Conservation (phyloP, 2,329 filamentous ascomycete genomes). For the Sarocladium kiliense region DNA sequence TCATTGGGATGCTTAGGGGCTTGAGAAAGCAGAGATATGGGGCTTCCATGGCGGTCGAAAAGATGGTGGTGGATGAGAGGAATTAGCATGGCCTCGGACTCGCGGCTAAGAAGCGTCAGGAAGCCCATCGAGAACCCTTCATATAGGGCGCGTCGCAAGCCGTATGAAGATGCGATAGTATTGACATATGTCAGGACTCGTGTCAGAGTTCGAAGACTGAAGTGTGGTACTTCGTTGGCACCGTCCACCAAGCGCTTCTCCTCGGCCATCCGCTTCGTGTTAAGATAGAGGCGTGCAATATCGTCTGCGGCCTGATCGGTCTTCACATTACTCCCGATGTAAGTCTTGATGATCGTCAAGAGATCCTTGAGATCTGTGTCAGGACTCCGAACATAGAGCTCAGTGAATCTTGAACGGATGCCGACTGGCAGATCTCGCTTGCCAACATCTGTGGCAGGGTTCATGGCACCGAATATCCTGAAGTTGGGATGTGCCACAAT, state of each 20-base stretch:
- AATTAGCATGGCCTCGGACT: conserved; percentile 73
- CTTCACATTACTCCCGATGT: conserved; percentile 68
- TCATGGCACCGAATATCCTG: conserved; percentile 97
- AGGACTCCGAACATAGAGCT: conserved; percentile 88
- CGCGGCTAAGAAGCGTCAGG: conserved; percentile 76
- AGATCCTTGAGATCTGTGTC: conserved; percentile 84
- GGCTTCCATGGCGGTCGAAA: conserved; percentile 61
- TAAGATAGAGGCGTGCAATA: conserved; percentile 81
- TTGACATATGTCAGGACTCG: conserved; percentile 83
- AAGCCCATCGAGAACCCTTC: conserved; percentile 99
- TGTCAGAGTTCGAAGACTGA: conserved; percentile 90
- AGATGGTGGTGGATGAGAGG: conserved; percentile 79
- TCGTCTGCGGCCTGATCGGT: conserved; percentile 73
- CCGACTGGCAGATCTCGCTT: conserved; percentile 91
- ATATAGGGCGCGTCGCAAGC: conserved; percentile 77
- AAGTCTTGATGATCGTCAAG: conserved; percentile 80
- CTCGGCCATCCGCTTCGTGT: conserved; percentile 75
- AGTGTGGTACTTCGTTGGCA: conserved; percentile 92
- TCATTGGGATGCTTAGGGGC: conserved; percentile 73
- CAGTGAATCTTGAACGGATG: conserved; percentile 87
- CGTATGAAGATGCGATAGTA: conserved; percentile 79
- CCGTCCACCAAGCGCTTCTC: conserved; percentile 88
- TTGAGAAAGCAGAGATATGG: conserved; percentile 70
- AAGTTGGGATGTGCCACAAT: conserved; percentile 89
- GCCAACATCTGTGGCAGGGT: conserved; percentile 93